Evolutionary conservation across 2,329 filamentous ascomycete genomes (phyloP).

Genomic region (Alternaria triticina): DNA sequence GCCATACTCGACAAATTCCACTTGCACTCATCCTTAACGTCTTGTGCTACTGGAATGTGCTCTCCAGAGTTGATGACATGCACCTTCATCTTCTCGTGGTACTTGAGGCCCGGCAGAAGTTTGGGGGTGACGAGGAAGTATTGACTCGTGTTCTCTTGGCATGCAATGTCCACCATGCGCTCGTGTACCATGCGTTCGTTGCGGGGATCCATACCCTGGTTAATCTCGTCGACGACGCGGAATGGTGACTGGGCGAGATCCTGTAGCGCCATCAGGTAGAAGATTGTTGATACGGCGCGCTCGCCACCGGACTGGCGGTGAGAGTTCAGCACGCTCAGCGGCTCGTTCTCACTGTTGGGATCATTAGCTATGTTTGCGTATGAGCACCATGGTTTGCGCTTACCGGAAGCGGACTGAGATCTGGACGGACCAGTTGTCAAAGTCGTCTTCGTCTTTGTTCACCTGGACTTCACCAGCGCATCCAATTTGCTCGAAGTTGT

Average conservation of each 20-base stretch:
- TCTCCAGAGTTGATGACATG: constrained; percentile 94
- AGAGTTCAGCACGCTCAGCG: constrained; percentile 81
- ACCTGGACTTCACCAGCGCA: constrained; percentile 91
- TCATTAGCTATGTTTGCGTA: constrained; percentile 12
- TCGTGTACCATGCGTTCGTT: constrained; percentile 99
- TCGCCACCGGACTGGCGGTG: constrained; percentile 97
- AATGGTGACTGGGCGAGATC: constrained; percentile 93
- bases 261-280: constrained; percentile 98
- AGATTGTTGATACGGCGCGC: constrained; percentile 94
- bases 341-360: constrained; percentile 66
- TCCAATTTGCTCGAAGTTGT: constrained; percentile 92
- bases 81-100: constrained; percentile 89
- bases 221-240: constrained; percentile 98
- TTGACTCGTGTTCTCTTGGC: constrained; percentile 72
- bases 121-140: constrained; percentile 99
- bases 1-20: constrained; percentile 54
- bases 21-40: constrained; percentile 47
- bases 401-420: constrained; percentile 95
- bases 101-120: constrained; percentile 81
- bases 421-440: constrained; percentile 91
- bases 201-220: constrained; percentile 98
- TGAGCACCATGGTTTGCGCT: constrained; percentile 25
- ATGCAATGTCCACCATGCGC: constrained; percentile 97
- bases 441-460: constrained; percentile 86
- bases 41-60: constrained; percentile 52